These are phyloP conservation scores for Macrotyloma uniflorum DNA, from an alignment of 306 rosid species.

Conservation along the genomic window DNA sequence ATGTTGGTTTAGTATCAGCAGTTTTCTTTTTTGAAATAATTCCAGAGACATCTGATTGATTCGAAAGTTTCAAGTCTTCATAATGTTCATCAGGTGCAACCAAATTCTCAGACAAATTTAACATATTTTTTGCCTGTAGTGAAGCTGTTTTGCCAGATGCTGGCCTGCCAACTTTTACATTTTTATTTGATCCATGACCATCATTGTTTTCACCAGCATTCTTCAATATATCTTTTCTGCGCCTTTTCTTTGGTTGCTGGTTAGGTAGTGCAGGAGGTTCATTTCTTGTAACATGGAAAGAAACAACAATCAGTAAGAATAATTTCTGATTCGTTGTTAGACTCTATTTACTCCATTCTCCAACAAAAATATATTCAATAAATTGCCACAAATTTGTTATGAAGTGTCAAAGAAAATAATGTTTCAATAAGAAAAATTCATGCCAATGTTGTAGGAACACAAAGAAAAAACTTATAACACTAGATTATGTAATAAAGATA, in stretches of 20 bases:
- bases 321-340: background rate
- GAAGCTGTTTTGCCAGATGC: constrained; percentile 62
- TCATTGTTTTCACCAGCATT: constrained; percentile 63
- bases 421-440: constrained; percentile 13
- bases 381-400: constrained; percentile 11
- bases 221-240: constrained; percentile 80
- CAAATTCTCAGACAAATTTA: constrained; percentile 55
- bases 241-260: constrained; percentile 94
- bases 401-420: constrained; percentile 12
- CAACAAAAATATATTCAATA: constrained; percentile 16
- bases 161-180: constrained; percentile 64
- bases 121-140: constrained; percentile 51
- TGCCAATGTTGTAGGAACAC: constrained; percentile 23
- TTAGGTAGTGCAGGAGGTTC: constrained; percentile 68
- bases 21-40: constrained; percentile 60
- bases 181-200: constrained; percentile 59
- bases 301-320: constrained; percentile 34
- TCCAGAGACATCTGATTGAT: constrained; percentile 56
- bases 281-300: constrained; percentile 45
- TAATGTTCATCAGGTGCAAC: constrained; percentile 50
- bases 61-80: constrained; percentile 61
- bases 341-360: constrained; percentile 26
- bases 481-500: constrained; percentile 14
- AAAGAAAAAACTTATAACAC: constrained; percentile 10
- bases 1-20: constrained; percentile 55